Conservation (phyloP, 192 early-diverging fungal species). For the Mortierella hygrophila region DNA sequence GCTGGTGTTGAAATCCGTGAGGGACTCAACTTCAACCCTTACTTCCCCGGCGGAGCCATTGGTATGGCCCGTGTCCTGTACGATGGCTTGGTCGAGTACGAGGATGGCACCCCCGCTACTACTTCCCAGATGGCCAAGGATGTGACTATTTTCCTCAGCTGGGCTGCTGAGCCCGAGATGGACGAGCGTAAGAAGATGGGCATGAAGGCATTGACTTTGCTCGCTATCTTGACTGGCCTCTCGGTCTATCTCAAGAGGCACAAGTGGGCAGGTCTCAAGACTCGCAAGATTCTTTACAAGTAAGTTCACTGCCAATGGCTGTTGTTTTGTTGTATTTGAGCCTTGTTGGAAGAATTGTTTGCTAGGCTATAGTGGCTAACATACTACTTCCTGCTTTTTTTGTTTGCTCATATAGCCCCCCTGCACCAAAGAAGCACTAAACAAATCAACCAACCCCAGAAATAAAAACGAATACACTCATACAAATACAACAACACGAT, state of each 20-base stretch:
- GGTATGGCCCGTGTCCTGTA: conserved; percentile 95
- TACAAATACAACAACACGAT: neutral
- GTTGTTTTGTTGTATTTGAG: neutral
- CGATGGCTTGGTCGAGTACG: conserved; percentile 95
- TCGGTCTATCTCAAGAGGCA: conserved; percentile 93
- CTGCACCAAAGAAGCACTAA: conserved; percentile 54
- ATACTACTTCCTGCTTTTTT: no score
- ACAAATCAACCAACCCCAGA: neutral
- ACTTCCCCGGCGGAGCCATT: conserved; percentile 99
- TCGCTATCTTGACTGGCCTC: conserved; percentile 77
- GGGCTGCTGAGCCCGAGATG: conserved; percentile 96
- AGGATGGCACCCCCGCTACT: conserved; percentile 95
- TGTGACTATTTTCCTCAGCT: conserved; percentile 92
- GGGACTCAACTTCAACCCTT: conserved; percentile 98
- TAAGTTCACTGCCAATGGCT: neutral
- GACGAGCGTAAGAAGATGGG: conserved; percentile 98
- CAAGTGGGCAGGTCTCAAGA: conserved; percentile 94
- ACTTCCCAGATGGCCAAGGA: conserved; percentile 98
- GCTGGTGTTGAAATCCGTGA: conserved; percentile 94
- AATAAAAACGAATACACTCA: conserved; percentile 5
- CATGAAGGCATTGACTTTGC: conserved; percentile 84
- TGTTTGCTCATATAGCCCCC: conserved; percentile 16
- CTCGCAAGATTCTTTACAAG: conserved; percentile 90
- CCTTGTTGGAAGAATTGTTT: neutral
- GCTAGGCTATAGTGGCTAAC: neutral